phyloP scores from a whole-genome alignment of 2,329 filamentous ascomycete species.

The Rhytidhysteron rufulum region DNA sequence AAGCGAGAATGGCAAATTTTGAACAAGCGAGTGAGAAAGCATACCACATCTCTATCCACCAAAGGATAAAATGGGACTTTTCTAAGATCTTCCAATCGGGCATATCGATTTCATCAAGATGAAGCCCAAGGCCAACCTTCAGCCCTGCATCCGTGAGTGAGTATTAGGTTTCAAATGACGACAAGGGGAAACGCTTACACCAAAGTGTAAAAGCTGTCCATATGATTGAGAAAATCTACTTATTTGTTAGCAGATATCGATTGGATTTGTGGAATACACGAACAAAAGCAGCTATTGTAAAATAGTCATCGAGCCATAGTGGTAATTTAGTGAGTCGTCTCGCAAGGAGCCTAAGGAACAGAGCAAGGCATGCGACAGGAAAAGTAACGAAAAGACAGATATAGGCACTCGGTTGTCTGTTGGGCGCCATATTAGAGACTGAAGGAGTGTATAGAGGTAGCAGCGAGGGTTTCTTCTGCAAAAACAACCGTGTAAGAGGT shows the following conservation, averaged over 20 bases:
- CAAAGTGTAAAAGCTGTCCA: slow-evolving; percentile 8
- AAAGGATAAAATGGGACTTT: slow-evolving; percentile 8
- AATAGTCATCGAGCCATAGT: not conserved
- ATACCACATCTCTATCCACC: slow-evolving; percentile 9
- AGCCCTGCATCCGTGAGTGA: slow-evolving; percentile 7
- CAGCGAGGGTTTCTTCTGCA: too few relatives aligned
- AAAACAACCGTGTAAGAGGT: too few relatives aligned
- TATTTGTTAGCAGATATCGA: not conserved
- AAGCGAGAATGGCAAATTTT: slow-evolving; percentile 14
- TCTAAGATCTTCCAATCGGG: slow-evolving; percentile 1
- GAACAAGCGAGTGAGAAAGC: slow-evolving; percentile 10
- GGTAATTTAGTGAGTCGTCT: not conserved
- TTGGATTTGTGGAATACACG: not conserved
- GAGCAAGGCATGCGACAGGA: not conserved
- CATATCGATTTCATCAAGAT: slow-evolving; percentile 6
- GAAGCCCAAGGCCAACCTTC: slow-evolving; percentile 8
- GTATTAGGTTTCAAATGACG: not conserved
- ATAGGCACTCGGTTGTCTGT: not conserved
- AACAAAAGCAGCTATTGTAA: not conserved
- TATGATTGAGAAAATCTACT: slow-evolving; percentile 3
- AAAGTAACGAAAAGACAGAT: not conserved
- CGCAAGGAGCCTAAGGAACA: not conserved
- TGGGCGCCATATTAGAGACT: too few relatives aligned
- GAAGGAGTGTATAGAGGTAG: too few relatives aligned
- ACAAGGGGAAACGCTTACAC: slow-evolving; percentile 6